These are phyloP conservation scores for Pseudogymnoascus sp. DNA, from an alignment of 2,329 filamentous ascomycete species.

Conservation along the genomic window DNA sequence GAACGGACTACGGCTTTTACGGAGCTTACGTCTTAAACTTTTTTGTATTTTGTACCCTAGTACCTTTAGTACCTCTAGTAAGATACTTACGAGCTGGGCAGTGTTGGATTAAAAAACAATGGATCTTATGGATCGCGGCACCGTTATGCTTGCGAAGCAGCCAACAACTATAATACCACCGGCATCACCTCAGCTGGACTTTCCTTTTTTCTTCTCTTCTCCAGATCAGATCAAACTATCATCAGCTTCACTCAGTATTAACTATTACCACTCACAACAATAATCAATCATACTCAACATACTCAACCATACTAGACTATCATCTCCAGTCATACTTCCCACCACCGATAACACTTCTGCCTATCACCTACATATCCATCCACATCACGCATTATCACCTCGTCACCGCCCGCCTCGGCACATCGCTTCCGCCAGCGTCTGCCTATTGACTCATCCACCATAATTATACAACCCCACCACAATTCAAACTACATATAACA, in stretches of 20 bases:
- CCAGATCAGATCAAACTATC: neutral
- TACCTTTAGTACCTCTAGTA: neutral
- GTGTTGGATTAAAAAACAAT: neutral
- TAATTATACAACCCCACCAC: neutral
- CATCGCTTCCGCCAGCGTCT: neutral
- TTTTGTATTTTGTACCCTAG: neutral
- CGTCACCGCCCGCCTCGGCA: neutral
- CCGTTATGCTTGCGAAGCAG: neutral
- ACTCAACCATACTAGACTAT: neutral
- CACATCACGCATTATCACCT: neutral
- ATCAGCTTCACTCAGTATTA: neutral
- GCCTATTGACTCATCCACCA: constrained; percentile 7
- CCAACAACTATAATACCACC: neutral
- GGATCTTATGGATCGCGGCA: neutral
- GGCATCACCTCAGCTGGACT: neutral
- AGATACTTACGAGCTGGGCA: neutral
- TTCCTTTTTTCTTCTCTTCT: neutral
- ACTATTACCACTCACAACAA: neutral
- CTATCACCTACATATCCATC: neutral
- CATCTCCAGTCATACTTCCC: neutral
- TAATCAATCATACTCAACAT: neutral
- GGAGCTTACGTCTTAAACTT: constrained; percentile 2
- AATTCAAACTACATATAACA: neutral
- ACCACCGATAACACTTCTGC: neutral
- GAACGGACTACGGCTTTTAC: neutral